Base-by-base conservation (phyloP, 352 stramenopile genomes). In the Globisporangium acanthophoron region DNA sequence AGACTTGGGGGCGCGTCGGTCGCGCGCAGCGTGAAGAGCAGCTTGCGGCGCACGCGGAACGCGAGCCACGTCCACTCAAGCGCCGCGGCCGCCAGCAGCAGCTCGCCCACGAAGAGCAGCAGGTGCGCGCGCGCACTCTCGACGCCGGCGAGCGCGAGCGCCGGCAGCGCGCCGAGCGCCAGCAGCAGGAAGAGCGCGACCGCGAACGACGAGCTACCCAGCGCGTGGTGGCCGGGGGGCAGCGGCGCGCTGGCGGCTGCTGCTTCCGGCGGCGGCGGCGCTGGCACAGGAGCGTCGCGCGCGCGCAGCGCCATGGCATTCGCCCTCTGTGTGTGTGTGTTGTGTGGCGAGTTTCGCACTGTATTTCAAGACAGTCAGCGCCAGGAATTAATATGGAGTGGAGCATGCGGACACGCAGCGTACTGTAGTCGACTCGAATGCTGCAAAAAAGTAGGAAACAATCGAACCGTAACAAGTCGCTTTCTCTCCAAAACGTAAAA, bases 51-150 rank as follows among this genome's bases (percentile, higher is more conserved):
- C 27, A 83, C 75, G 44, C 74, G 74, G 58, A 76, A 84, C 50
- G 66, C 64, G 24, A 84, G 48, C 71, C 69, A 84, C 40, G 62
- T 73, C 74, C 69, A 84, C 61, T 84, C 74, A 46, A 84, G 67
- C 20, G 71, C 67, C 39, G 61, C 61, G 3, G 80, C 35, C 3
- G 67, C 74, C 39, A 84, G 57, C 46, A 79, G 31, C 27, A 73
- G 45, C 39, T 84, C 67, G 3, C 44, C 69, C 13, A 78, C 43
- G 50, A 78, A 80, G 11, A 84, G 62, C 57, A 84, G 58, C 37
- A 76, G 45, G 46, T 71, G 78, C 20, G 65, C 67, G 33, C 65
- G 64, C 13, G 67, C 67, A 18, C 65, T 47, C 61, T 84, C 71
- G 41, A 81, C 48, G 21, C 76, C 66, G 31, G 56, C 54, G 57